A percentile compares a stretch with the other conserved stretches of the same genome.
phyloP scores from a whole-genome alignment of 2,329 filamentous ascomycete genomes.

The Trichoderma atrobrunneum region DNA sequence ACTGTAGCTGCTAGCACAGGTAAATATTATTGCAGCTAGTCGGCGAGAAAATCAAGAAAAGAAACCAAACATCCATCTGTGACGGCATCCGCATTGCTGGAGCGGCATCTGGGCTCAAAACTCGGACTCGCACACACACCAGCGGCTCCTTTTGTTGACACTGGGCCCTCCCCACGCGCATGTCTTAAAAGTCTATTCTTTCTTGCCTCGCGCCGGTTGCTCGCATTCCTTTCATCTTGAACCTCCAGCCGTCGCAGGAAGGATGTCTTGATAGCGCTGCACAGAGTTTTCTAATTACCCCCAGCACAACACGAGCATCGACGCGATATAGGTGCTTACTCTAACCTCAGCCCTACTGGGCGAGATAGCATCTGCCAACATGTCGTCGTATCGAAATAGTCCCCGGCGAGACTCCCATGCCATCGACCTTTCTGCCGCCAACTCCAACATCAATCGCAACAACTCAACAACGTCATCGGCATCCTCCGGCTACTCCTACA shows the following conservation, averaged over 20 bases:
- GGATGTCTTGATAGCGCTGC: slow-evolving; percentile 32
- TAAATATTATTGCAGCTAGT: neutral
- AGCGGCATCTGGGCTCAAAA: neutral
- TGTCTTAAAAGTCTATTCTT: slow-evolving; percentile 26
- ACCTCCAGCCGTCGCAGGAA: slow-evolving; percentile 27
- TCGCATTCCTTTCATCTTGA: slow-evolving; percentile 17
- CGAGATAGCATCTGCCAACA: slow-evolving; percentile 26
- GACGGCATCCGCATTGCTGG: slow-evolving; percentile 17
- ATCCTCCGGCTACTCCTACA: slow-evolving; percentile 64
- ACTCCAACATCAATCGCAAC: slow-evolving; percentile 53
- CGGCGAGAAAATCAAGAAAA: neutral
- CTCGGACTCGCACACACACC: neutral
- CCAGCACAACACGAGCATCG: slow-evolving; percentile 14
- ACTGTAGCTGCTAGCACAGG: neutral
- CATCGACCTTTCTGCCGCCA: slow-evolving; percentile 42
- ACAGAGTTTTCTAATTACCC: slow-evolving; percentile 23
- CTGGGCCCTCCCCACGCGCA: slow-evolving; percentile 16
- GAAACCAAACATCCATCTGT: slow-evolving; percentile 11
- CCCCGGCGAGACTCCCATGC: slow-evolving; percentile 57
- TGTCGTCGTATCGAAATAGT: slow-evolving; percentile 57
- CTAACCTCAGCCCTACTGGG: slow-evolving; percentile 22
- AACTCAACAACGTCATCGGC: slow-evolving; percentile 68
- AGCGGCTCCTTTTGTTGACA: slow-evolving; percentile 2
- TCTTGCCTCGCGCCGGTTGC: slow-evolving; percentile 22
- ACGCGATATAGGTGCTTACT: slow-evolving; percentile 3